These are phyloP conservation scores for Apodospora peruviana DNA, from an alignment of 495 filamentous ascomycete species.

Conservation along the genomic window DNA sequence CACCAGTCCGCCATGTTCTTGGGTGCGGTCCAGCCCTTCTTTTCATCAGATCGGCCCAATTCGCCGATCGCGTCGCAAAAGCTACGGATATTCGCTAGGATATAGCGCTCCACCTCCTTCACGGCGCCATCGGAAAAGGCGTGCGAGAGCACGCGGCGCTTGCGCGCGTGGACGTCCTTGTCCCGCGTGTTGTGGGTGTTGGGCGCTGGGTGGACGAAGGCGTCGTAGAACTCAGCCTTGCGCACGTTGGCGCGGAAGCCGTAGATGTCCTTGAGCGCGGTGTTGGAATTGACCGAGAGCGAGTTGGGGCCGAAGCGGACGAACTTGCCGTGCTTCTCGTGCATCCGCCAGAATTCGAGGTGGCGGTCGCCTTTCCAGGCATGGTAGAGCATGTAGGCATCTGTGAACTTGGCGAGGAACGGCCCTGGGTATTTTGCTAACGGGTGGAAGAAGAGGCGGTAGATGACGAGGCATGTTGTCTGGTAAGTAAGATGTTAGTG, in stretches of 20 bases:
- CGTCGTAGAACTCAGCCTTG: conserved; percentile 60
- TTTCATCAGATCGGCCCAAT: conserved; percentile 28
- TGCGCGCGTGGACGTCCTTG: conserved; percentile 54
- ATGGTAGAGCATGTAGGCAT: conserved; percentile 52
- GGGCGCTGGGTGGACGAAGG: conserved; percentile 53
- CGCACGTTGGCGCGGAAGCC: conserved; percentile 54
- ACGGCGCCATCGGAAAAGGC: conserved; percentile 56
- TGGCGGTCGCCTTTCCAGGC: conserved; percentile 56
- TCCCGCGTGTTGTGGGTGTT: conserved; percentile 59
- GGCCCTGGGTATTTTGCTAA: conserved; percentile 64
- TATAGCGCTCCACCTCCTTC: conserved; percentile 52
- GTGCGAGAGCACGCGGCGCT: conserved; percentile 57
- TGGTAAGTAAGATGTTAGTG: conserved; percentile 1
- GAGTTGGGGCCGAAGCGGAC: conserved; percentile 59
- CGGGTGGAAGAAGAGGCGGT: conserved; percentile 57
- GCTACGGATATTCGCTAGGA: conserved; percentile 46
- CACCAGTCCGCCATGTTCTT: conserved; percentile 58
- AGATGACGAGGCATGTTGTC: conserved; percentile 34
- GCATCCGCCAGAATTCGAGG: conserved; percentile 50
- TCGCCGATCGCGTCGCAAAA: conserved; percentile 46
- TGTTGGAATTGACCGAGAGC: conserved; percentile 52
- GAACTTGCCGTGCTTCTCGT: conserved; percentile 53
- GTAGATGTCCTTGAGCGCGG: conserved; percentile 57
- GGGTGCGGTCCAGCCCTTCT: conserved; percentile 38
- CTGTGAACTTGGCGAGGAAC: conserved; percentile 50